phyloP scores from a whole-genome alignment of 2,329 filamentous ascomycete species.

The Tolypocladium tropicale region DNA sequence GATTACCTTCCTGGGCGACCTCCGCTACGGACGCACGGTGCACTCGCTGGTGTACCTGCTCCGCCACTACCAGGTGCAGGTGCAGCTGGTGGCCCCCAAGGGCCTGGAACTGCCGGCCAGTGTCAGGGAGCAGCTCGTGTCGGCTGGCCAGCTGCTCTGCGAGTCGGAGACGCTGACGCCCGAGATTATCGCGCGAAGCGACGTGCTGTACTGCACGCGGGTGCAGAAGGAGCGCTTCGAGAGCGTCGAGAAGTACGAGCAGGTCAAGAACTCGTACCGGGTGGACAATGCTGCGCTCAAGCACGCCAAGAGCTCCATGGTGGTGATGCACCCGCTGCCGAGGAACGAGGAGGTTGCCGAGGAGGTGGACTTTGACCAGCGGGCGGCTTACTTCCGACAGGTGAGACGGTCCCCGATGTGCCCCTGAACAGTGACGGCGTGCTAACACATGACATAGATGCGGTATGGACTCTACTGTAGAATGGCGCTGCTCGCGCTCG shows the following conservation, averaged over 20 bases:
- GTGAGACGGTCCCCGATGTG: conserved; percentile 46
- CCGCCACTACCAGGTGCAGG: conserved; percentile 86
- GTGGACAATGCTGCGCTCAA: conserved; percentile 86
- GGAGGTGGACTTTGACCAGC: conserved; percentile 95
- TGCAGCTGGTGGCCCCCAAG: conserved; percentile 83
- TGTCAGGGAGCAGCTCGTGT: conserved; percentile 60
- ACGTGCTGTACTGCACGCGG: conserved; percentile 93
- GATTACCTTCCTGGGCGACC: conserved; percentile 90
- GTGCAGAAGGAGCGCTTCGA: conserved; percentile 95
- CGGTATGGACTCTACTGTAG: conserved; percentile 94
- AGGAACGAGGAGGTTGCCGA: conserved; percentile 88
- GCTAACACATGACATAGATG: conserved; percentile 59
- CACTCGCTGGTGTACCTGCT: conserved; percentile 93
- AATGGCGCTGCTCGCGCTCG: conserved; percentile 91
- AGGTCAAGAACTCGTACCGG: conserved; percentile 77
- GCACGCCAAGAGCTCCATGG: conserved; percentile 84
- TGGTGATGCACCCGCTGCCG: conserved; percentile 91
- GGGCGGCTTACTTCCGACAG: conserved; percentile 98
- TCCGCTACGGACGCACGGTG: conserved; percentile 86
- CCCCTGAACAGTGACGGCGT: not conserved
- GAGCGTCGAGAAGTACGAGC: conserved; percentile 70
- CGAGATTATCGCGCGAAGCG: conserved; percentile 75
- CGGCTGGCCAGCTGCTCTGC: conserved; percentile 63
- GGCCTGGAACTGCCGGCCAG: conserved; percentile 66
- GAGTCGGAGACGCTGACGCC: conserved; percentile 74